phyloP scores from a whole-genome alignment of 306 rosid species.

The Rosa persica region DNA sequence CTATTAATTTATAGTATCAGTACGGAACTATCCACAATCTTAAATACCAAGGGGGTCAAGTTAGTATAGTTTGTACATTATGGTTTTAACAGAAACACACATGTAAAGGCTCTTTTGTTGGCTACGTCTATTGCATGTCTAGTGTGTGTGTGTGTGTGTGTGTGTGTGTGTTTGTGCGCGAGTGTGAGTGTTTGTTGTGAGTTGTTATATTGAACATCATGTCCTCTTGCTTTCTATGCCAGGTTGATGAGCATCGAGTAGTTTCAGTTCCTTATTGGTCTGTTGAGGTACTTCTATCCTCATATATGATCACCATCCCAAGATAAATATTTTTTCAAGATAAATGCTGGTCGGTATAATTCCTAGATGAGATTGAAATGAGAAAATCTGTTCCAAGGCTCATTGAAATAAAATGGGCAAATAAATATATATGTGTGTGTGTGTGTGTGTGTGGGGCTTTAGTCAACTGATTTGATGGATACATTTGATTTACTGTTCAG shows the following conservation, averaged over 20 bases:
- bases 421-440: too few species aligned
- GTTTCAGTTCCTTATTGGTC: constrained; percentile 75
- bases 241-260: constrained; percentile 94
- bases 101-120: not conserved
- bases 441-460: too few species aligned
- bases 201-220: constrained; percentile 22
- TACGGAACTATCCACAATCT: not conserved
- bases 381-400: not conserved
- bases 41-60: not conserved
- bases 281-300: constrained; percentile 59
- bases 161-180: constrained; percentile 14
- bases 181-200: constrained; percentile 11
- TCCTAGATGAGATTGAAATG: not conserved
- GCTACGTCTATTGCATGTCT: constrained; percentile 13
- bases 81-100: not conserved
- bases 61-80: not conserved
- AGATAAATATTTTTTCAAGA: not conserved
- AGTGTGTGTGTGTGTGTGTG: not conserved
- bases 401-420: not conserved
- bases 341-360: constrained; percentile 4
- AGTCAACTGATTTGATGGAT: not conserved
- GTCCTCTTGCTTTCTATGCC: constrained; percentile 32
- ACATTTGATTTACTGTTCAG: constrained; percentile 39
- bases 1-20: not conserved
- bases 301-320: not conserved